Percentiles rank a stretch among this genome's conserved stretches.
Evolutionary conservation across 1,284 basidiomycete genomes (phyloP).

Genomic region (Rhodotorula sp.): DNA sequence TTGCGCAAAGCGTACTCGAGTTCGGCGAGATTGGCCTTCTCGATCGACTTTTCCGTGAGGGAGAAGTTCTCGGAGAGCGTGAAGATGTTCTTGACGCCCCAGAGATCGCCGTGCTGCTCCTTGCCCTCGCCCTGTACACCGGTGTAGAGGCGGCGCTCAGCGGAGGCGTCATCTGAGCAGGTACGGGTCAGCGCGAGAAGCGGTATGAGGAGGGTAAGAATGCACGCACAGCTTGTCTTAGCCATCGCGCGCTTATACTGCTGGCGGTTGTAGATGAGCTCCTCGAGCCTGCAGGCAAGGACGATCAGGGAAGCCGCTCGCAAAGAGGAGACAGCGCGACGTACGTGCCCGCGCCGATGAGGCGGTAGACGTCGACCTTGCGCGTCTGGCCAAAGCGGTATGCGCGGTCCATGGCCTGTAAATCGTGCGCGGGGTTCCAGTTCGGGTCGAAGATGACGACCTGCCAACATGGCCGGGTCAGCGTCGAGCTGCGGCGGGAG

Average conservation of each 20-base stretch:
- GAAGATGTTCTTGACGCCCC: conserved; percentile 39
- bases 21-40: conserved; percentile 21
- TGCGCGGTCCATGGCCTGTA: conserved; percentile 66
- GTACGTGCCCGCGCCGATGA: conserved; percentile 75
- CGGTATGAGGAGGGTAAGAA: too few relatives aligned
- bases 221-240: conserved; percentile 3
- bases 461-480: conserved; percentile 55
- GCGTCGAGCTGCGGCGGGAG: conserved; percentile 52
- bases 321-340: neutral
- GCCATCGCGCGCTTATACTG: conserved; percentile 30
- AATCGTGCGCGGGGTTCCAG: conserved; percentile 85
- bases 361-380: conserved; percentile 78
- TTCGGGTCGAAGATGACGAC: conserved; percentile 87
- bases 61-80: conserved; percentile 25
- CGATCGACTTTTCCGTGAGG: conserved; percentile 32
- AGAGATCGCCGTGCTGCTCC: conserved; percentile 33
- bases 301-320: neutral
- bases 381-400: conserved; percentile 85
- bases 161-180: conserved; percentile 34
- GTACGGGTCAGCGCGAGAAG: conserved; percentile 1
- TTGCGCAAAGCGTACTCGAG: conserved; percentile 15
- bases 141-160: conserved; percentile 38
- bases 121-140: conserved; percentile 44
- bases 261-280: conserved; percentile 46
- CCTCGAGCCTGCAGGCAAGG: conserved; percentile 32